Evolutionary conservation across 768 basidiomycete genomes (phyloP), one percentile per base, ranked within the genome.

Genomic region (Termitomyces sp.): DNA sequence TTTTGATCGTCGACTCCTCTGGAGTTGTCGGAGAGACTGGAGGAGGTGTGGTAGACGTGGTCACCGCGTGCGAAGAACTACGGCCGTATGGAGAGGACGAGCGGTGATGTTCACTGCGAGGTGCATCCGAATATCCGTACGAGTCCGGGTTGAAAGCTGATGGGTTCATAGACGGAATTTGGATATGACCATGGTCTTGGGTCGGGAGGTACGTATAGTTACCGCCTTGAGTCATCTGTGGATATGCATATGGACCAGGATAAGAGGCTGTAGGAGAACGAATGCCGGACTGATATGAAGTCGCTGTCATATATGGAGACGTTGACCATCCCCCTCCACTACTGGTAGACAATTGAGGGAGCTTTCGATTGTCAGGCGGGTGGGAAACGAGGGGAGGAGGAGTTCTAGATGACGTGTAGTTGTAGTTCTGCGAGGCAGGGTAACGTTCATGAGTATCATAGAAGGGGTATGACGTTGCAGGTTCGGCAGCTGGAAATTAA

Each of bases 1-100:
- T 92, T 79, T 93, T 93, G 64, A 91, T 85, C 42, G 82, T 76
- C n/a, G 88, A 82, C 62, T 87, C 86, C 55, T 88, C 83, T 34
- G 76, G 68, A 37, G 79, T 72, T 33, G 72, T 76, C 20, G 80
- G 80, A 0, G 81, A 79, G 48, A 79, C 68, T 22, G 81, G 78
- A 18, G 80, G 76, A 36, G 78, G 83, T 24, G 85, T 75, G 61
- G 80, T 79, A n/a, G 79, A 74, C n/a, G 78, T 71, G 4, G 73
- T 66, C 24, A 72, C 67, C 10, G 24, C 30, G 33, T 74, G 76
- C 36, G 76, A 71, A 62, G 75, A 56, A 68, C 70, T 64, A 65
- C 76, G 64, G 68, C 76, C 68, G 65, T 79, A 81, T 18, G 81
- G 79, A 27, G 81, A 79, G 27, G 71, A 69, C 5, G 77, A 68